Evolutionary conservation across 768 basidiomycete genomes (phyloP).

Genomic region (Leccinum ochraceum): DNA sequence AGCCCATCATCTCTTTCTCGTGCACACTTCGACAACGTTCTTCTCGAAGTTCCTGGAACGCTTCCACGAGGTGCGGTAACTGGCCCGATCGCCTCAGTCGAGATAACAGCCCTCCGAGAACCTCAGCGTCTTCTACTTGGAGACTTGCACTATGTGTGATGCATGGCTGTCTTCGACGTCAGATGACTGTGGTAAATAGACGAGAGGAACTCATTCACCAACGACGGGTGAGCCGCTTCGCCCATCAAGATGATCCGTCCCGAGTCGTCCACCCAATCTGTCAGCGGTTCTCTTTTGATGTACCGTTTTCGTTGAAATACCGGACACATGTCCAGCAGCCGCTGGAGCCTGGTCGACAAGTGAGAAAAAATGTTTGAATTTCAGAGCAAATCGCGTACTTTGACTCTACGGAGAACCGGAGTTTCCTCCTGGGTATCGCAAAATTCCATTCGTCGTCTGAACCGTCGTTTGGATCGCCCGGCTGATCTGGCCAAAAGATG

Average conservation of each 20-base stretch:
- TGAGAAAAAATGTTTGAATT: background rate
- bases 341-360: slow-evolving; percentile 30
- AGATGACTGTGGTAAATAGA: background rate
- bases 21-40: slow-evolving; percentile 42
- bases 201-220: slow-evolving; percentile 36
- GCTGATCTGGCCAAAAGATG: slow-evolving; percentile 38
- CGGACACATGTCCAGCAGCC: slow-evolving; percentile 36
- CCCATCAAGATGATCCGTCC: slow-evolving; percentile 53
- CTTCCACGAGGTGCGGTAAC: slow-evolving; percentile 48
- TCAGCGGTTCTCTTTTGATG: slow-evolving; percentile 32
- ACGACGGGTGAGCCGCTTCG: slow-evolving; percentile 55
- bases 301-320: slow-evolving; percentile 38
- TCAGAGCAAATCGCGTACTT: slow-evolving; percentile 30
- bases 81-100: slow-evolving; percentile 46
- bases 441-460: slow-evolving; percentile 32
- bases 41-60: slow-evolving; percentile 57
- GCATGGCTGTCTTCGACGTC: slow-evolving; percentile 41
- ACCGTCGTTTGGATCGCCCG: slow-evolving; percentile 30
- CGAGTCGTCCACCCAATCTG: slow-evolving; percentile 47
- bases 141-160: slow-evolving; percentile 37
- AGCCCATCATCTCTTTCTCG: slow-evolving; percentile 43
- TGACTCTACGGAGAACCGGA: slow-evolving; percentile 36
- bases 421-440: slow-evolving; percentile 33
- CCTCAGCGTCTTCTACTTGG: slow-evolving; percentile 32
- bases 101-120: slow-evolving; percentile 33